Percentiles rank a stretch among this genome's conserved stretches.
Evolutionary conservation across 495 filamentous ascomycete species (phyloP).

Genomic region (Cudoniella acicularis): DNA sequence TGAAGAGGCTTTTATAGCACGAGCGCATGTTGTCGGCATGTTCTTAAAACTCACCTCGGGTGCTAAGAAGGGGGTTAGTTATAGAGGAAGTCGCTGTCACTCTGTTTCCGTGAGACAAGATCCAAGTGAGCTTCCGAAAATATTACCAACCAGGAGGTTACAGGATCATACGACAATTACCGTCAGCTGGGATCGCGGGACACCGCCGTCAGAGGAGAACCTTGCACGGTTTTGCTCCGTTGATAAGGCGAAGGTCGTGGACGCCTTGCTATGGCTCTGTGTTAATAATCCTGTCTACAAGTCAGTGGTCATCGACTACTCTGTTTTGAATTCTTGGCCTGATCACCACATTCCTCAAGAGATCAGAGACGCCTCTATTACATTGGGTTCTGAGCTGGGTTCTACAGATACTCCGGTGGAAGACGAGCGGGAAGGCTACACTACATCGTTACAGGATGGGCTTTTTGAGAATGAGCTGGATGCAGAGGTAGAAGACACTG

Average conservation of each 20-base stretch:
- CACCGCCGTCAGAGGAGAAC: conserved; percentile 8
- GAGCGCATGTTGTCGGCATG: conserved; percentile 8
- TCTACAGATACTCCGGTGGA: conserved; percentile 14
- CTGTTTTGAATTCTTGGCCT: conserved; percentile 15
- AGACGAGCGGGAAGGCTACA: conserved; percentile 17
- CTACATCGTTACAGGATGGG: conserved; percentile 10
- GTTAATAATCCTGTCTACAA: conserved; percentile 10
- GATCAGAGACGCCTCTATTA: conserved; percentile 16
- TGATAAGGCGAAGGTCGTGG: conserved; percentile 13
- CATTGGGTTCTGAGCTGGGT: conserved; percentile 11
- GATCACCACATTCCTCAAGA: conserved; percentile 14
- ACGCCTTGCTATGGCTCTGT: conserved; percentile 10
- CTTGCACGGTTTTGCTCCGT: conserved; percentile 10
- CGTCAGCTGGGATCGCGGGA: conserved; percentile 10
- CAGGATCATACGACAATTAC: conserved; percentile 11
- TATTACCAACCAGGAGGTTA: conserved; percentile 6
- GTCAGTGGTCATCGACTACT: conserved; percentile 12
- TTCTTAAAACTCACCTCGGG: conserved; percentile 13
- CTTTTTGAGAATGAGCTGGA: conserved; percentile 19
- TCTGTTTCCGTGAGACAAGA: conserved; percentile 10
- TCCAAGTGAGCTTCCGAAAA: conserved; percentile 10
- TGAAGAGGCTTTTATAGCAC: conserved; percentile 14
- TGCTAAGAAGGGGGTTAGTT: conserved; percentile 8
- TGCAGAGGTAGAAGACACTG: conserved; percentile 13
- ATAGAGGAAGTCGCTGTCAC: conserved; percentile 9